Conservation (phyloP, 2,329 filamentous ascomycete genomes). For the Ophiognomonia clavigignenti-juglandacearum region DNA sequence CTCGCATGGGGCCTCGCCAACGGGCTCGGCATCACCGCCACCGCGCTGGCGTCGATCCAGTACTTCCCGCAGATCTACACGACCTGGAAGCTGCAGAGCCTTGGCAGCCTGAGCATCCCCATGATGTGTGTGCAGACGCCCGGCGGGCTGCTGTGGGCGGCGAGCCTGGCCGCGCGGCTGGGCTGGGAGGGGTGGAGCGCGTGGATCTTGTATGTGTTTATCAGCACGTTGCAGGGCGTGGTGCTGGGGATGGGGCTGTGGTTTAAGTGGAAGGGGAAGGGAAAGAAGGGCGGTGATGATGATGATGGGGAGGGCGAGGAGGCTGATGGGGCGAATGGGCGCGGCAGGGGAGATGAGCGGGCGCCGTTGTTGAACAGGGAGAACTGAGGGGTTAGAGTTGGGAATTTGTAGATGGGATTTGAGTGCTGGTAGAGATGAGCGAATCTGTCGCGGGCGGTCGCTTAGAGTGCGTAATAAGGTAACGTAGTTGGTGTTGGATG, state of each 20-base stretch:
- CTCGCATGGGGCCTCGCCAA: slow-evolving; percentile 80
- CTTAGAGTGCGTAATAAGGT: no score
- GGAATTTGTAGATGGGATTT: no score
- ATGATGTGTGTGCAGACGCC: slow-evolving; percentile 99
- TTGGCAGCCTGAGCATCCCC: slow-evolving; percentile 86
- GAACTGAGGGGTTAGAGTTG: no score
- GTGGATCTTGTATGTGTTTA: slow-evolving; percentile 87
- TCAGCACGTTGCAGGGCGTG: slow-evolving; percentile 79
- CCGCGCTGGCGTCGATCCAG: slow-evolving; percentile 76
- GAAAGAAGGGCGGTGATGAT: slow-evolving; percentile 18
- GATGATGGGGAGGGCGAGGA: not conserved
- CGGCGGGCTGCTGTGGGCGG: slow-evolving; percentile 83
- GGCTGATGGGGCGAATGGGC: not conserved
- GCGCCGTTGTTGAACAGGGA: not conserved
- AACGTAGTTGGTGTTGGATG: no score
- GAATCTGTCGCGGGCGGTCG: no score
- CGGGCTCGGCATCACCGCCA: slow-evolving; percentile 73
- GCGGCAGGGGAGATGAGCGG: not conserved
- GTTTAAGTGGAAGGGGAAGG: slow-evolving; percentile 54
- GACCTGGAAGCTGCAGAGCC: slow-evolving; percentile 78
- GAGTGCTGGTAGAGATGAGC: no score
- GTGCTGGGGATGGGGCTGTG: slow-evolving; percentile 75
- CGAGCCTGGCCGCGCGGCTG: slow-evolving; percentile 73
- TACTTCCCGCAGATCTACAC: slow-evolving; percentile 95
- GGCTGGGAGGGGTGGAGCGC: slow-evolving; percentile 88